phyloP scores from a whole-genome alignment of 2,329 filamentous ascomycete species.

The Pseudogymnoascus sp. region DNA sequence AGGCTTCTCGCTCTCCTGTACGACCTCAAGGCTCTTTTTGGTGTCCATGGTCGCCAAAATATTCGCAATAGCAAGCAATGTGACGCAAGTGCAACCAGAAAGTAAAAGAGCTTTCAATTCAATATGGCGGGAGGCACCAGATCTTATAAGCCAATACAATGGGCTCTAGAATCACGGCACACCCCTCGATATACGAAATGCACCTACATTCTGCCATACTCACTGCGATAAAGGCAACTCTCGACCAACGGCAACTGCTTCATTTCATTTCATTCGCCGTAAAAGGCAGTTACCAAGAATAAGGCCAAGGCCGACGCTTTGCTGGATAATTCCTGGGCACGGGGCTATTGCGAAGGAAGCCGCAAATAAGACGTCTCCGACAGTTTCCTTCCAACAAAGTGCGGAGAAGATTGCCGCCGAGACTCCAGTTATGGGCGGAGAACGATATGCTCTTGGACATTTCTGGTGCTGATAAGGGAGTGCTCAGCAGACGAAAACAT shows the following conservation, averaged over 20 bases:
- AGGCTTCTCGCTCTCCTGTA: conserved; percentile 13
- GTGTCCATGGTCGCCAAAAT: conserved; percentile 12
- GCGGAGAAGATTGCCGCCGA: not conserved
- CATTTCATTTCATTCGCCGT: not conserved
- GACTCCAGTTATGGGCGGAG: not conserved
- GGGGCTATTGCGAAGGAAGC: not conserved
- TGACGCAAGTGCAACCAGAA: not conserved
- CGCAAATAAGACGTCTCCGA: not conserved
- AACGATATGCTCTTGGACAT: not conserved
- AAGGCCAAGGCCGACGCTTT: not conserved
- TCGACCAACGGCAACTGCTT: not conserved
- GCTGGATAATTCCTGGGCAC: not conserved
- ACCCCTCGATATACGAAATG: not conserved
- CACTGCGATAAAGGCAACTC: not conserved
- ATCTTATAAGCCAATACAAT: not conserved
- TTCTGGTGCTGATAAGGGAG: not conserved
- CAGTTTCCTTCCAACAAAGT: not conserved
- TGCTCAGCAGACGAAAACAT: not conserved
- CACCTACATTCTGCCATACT: not conserved
- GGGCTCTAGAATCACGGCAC: not conserved
- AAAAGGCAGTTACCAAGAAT: conserved; percentile 7
- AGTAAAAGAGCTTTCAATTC: not conserved
- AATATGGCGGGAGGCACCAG: not conserved
- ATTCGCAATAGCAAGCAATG: not conserved
- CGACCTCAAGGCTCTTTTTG: conserved; percentile 15